phyloP scores from a whole-genome alignment of 139 green algal genomes.

The Chlorella vulgaris region DNA sequence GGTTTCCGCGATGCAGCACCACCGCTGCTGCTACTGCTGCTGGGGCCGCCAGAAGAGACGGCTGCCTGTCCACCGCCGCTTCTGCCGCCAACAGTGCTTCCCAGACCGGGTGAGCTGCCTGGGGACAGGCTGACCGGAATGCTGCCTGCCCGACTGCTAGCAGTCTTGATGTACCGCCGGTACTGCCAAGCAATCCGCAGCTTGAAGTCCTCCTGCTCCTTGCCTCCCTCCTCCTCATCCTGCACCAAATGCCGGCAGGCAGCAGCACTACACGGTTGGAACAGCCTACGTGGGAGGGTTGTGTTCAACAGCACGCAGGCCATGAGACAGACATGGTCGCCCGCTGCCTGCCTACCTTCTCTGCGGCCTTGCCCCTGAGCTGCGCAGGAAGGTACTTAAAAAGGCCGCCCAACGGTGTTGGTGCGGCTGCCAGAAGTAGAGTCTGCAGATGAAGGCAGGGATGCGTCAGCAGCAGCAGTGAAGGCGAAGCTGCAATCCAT shows the following conservation, averaged over 20 bases:
- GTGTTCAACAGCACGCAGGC: not conserved
- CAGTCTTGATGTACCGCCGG: conserved; percentile 73
- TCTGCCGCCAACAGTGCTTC: conserved; percentile 3
- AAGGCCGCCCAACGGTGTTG: not conserved
- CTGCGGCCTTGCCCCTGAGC: not conserved
- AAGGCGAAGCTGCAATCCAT: not conserved
- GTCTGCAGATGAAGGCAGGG: conserved; percentile 1
- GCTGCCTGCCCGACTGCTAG: not conserved
- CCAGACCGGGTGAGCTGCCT: not conserved
- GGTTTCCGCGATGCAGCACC: conserved; percentile 11
- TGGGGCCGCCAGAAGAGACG: conserved; percentile 22
- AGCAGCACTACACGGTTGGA: no score
- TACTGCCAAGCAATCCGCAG: conserved; percentile 91
- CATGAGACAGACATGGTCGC: not conserved
- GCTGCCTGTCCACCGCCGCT: conserved; percentile 8
- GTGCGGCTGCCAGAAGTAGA: conserved; percentile 12
- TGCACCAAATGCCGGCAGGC: not conserved
- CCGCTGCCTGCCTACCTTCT: not conserved
- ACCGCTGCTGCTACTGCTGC: not conserved
- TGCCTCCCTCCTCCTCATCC: conserved; percentile 11
- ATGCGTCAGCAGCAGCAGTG: not conserved
- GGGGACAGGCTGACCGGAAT: no score
- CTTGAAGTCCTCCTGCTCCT: conserved; percentile 28
- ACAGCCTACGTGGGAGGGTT: no score
- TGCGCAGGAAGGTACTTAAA: conserved; percentile 17